These are phyloP conservation scores for Rhynchospora breviuscula DNA, from an alignment of 176 grass and related monocot genomes.

Conservation along the genomic window DNA sequence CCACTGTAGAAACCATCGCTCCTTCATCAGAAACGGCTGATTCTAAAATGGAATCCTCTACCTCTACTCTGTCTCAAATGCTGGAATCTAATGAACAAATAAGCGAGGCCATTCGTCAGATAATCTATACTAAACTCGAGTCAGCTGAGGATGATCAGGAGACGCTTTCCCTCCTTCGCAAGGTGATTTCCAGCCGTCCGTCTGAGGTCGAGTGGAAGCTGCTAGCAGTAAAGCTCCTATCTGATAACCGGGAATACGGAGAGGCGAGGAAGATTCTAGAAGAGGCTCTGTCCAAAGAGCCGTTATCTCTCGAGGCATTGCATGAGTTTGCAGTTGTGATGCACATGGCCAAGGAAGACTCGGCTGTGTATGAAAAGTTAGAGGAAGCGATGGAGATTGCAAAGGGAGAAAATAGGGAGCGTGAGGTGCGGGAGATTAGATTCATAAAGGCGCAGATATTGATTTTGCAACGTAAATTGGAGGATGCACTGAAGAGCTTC, in stretches of 20 bases:
- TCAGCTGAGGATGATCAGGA: constrained; percentile 11
- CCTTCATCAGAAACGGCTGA: neutral
- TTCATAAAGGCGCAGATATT: constrained; percentile 54
- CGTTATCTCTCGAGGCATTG: constrained; percentile 46
- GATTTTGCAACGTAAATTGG: constrained; percentile 57
- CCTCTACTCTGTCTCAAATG: constrained; percentile 7
- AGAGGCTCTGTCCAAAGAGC: constrained; percentile 32
- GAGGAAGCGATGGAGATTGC: constrained; percentile 30
- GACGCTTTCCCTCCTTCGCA: constrained; percentile 21
- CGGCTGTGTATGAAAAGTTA: constrained; percentile 32
- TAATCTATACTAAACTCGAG: constrained; percentile 29
- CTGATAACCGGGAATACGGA: constrained; percentile 15
- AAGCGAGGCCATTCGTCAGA: constrained; percentile 3
- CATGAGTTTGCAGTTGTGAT: constrained; percentile 54
- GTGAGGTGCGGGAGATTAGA: constrained; percentile 27
- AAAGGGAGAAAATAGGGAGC: constrained; percentile 14
- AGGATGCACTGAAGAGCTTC: constrained; percentile 51
- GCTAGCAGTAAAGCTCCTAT: constrained; percentile 24
- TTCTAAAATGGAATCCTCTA: neutral
- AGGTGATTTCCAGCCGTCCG: constrained; percentile 21
- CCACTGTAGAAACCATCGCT: constrained; percentile 20
- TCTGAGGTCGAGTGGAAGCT: constrained; percentile 28
- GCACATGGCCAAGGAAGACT: constrained; percentile 20
- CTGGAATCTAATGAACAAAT: constrained; percentile 22
- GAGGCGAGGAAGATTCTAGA: constrained; percentile 30